These are phyloP conservation scores for Kwoniella newhampshirensis DNA, from an alignment of 768 basidiomycete species.

Conservation along the genomic window DNA sequence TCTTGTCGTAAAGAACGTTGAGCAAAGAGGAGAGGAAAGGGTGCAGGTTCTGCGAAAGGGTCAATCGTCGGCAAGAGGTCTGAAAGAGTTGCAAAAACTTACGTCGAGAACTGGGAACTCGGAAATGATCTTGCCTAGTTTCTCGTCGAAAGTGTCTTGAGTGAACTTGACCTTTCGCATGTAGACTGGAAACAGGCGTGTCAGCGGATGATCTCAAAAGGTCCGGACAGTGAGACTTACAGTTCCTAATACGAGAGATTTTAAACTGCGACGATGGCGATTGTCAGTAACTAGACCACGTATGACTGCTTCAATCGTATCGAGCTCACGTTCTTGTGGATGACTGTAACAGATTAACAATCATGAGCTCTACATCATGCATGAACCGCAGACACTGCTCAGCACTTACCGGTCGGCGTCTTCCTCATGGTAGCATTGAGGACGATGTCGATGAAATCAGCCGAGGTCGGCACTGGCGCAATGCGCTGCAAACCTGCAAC, in stretches of 20 bases:
- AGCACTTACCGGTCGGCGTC: constrained; percentile 72
- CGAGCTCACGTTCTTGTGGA: constrained; percentile 80
- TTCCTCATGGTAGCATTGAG: constrained; percentile 75
- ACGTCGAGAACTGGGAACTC: constrained; percentile 99
- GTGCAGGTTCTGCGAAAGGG: constrained; percentile 70
- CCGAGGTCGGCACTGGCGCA: constrained; percentile 94
- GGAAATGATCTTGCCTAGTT: constrained; percentile 83
- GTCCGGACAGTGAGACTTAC: constrained; percentile 12
- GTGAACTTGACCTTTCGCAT: constrained; percentile 99
- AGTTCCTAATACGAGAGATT: constrained; percentile 92
- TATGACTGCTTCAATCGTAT: not conserved
- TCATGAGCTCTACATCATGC: constrained; percentile 4
- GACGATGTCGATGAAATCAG: constrained; percentile 70
- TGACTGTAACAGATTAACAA: constrained; percentile 58
- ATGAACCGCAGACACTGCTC: too few relatives aligned
- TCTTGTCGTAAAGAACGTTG: constrained; percentile 99
- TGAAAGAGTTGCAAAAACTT: constrained; percentile 51
- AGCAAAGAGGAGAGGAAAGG: constrained; percentile 92
- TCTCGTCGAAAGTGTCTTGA: constrained; percentile 94
- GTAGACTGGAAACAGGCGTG: constrained; percentile 58
- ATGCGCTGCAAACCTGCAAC: constrained; percentile 81
- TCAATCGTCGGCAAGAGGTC: not conserved
- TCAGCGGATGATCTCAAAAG: constrained; percentile 4
- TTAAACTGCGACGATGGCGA: constrained; percentile 62
- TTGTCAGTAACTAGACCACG: not conserved